These are phyloP conservation scores for Fusarium marasasianum DNA, from an alignment of 2,329 filamentous ascomycete genomes.

Conservation along the genomic window DNA sequence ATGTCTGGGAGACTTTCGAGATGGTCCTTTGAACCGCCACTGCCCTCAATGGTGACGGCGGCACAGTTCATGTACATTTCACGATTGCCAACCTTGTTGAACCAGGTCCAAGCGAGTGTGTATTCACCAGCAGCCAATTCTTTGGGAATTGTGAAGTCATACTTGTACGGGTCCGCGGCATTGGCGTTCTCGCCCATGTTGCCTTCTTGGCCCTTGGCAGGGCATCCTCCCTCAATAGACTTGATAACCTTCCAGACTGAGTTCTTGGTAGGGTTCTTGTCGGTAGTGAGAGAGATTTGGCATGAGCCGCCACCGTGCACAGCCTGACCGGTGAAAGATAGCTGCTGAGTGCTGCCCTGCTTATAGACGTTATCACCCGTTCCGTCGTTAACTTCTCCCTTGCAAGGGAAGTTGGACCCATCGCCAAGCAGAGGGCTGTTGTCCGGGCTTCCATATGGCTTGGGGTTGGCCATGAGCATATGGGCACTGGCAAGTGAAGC, in stretches of 20 bases:
- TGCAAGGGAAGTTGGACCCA: slow-evolving; percentile 85
- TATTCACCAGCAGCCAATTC: slow-evolving; percentile 80
- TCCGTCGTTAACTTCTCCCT: slow-evolving; percentile 61
- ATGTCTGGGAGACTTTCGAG: slow-evolving; percentile 74
- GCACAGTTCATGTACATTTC: slow-evolving; percentile 99
- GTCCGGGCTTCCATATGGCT: slow-evolving; percentile 64
- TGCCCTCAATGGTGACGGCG: slow-evolving; percentile 71
- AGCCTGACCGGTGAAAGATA: slow-evolving; percentile 76
- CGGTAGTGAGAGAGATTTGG: slow-evolving; percentile 87
- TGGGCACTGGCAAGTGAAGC: slow-evolving; percentile 74
- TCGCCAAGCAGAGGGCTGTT: slow-evolving; percentile 70
- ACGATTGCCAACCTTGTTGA: slow-evolving; percentile 90
- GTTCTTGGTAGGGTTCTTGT: slow-evolving; percentile 70
- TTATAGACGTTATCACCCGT: slow-evolving; percentile 67
- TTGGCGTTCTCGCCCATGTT: slow-evolving; percentile 64
- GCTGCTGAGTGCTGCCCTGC: slow-evolving; percentile 51
- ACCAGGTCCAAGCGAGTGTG: slow-evolving; percentile 91
- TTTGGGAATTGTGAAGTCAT: slow-evolving; percentile 76
- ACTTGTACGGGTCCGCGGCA: slow-evolving; percentile 61
- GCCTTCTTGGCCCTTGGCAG: slow-evolving; percentile 53
- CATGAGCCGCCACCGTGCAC: slow-evolving; percentile 93
- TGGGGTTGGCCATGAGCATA: slow-evolving; percentile 76
- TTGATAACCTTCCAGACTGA: slow-evolving; percentile 90
- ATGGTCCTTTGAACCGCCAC: slow-evolving; percentile 58
- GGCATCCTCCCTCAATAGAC: slow-evolving; percentile 87